These are phyloP conservation scores for Candida quercuum DNA, from an alignment of 805 yeast species.

Conservation along the genomic window DNA sequence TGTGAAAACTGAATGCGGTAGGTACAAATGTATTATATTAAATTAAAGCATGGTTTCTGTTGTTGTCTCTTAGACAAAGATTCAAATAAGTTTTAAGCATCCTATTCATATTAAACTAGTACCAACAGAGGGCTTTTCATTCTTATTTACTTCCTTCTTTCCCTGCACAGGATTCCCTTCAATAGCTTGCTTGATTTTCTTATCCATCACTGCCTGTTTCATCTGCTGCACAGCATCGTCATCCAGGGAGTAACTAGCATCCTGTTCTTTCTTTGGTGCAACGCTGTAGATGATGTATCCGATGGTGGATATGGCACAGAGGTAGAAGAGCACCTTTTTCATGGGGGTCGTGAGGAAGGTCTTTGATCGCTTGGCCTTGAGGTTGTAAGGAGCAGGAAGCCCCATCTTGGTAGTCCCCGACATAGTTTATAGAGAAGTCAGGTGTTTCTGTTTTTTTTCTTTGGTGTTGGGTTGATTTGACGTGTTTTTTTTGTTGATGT, in stretches of 20 bases:
- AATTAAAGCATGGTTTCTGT: no score
- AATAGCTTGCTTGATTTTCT: background rate
- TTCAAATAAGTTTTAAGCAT: no score
- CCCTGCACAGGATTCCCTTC: background rate
- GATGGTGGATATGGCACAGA: slow-evolving; percentile 27
- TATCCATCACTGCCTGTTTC: background rate
- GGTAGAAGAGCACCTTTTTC: slow-evolving; percentile 38
- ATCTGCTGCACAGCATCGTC: slow-evolving; percentile 5
- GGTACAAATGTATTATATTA: no score
- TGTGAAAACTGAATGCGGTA: no score
- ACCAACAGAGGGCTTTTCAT: no score
- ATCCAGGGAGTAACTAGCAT: slow-evolving; percentile 23
- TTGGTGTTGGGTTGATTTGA: background rate
- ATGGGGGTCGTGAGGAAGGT: slow-evolving; percentile 39
- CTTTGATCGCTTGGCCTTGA: slow-evolving; percentile 19
- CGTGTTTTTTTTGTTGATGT: no score
- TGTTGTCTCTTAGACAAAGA: no score
- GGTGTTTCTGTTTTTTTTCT: no score
- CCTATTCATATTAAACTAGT: no score
- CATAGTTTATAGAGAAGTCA: no score
- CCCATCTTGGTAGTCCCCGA: slow-evolving; percentile 25
- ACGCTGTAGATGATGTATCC: slow-evolving; percentile 27
- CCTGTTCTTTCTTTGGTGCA: slow-evolving; percentile 20
- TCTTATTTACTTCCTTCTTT: no score
- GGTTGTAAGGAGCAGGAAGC: slow-evolving; percentile 39